A percentile compares a stretch with the other conserved stretches of the same genome.
These are phyloP conservation scores for Populus pruinosa DNA, from an alignment of 345 rosid genomes.

Conservation along the genomic window DNA sequence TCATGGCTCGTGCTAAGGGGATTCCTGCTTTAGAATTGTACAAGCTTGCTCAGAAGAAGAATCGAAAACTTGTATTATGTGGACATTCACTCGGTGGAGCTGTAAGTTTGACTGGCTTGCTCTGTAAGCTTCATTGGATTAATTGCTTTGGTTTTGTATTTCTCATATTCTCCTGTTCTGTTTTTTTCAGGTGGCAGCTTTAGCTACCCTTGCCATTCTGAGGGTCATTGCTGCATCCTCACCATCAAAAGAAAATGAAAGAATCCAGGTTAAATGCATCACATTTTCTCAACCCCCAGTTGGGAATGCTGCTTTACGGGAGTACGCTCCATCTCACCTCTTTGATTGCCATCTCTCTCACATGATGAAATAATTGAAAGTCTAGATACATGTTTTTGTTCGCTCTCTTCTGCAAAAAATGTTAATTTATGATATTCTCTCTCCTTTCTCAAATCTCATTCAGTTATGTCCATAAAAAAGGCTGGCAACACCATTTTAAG, in stretches of 20 bases:
- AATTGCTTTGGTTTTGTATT: constrained; percentile 8
- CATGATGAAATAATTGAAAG: not conserved
- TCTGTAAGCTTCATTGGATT: constrained; percentile 7
- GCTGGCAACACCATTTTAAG: constrained; percentile 92
- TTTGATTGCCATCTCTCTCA: not conserved
- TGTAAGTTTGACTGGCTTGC: constrained; percentile 43
- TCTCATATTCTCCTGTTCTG: constrained; percentile 5
- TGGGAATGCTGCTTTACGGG: constrained; percentile 94
- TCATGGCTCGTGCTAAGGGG: constrained; percentile 96
- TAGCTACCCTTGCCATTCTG: constrained; percentile 95
- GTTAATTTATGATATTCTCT: constrained; percentile 1
- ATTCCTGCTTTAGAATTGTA: constrained; percentile 96
- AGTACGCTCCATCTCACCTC: constrained; percentile 44
- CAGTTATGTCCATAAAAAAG: constrained; percentile 86
- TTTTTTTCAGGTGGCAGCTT: constrained; percentile 69
- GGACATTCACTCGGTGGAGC: constrained; percentile 99
- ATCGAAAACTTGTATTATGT: constrained; percentile 85
- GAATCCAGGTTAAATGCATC: constrained; percentile 78
- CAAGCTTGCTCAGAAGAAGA: constrained; percentile 93
- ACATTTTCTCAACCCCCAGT: constrained; percentile 97
- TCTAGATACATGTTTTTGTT: not conserved
- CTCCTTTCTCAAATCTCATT: not conserved
- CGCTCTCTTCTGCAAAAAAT: not conserved
- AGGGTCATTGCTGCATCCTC: constrained; percentile 84
- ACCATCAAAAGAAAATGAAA: constrained; percentile 59